Conservation (phyloP, 163 green algal genomes). For the Chlamydomonas reinhardtii region DNA sequence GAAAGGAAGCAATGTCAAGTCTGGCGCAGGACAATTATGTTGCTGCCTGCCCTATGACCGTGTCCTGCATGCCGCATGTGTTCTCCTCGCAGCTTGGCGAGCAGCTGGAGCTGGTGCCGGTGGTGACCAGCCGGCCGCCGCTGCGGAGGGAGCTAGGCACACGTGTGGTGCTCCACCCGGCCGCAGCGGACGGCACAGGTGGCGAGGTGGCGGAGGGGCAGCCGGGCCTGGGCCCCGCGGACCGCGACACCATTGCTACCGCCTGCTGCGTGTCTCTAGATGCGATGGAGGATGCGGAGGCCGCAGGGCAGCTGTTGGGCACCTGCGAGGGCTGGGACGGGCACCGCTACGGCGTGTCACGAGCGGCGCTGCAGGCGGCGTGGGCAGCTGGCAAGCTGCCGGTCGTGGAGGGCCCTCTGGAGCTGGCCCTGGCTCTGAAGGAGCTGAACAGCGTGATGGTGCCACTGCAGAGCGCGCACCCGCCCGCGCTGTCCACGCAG, state of each 20-base stretch:
- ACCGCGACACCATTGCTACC: neutral
- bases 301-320: constrained; percentile 16
- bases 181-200: constrained; percentile 25
- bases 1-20: too few species aligned
- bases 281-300: neutral
- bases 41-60: too few species aligned
- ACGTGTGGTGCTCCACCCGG: neutral
- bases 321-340: constrained; percentile 37
- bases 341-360: constrained; percentile 45
- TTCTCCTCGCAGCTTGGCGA: too few species aligned
- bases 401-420: constrained; percentile 59
- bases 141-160: constrained; percentile 17
- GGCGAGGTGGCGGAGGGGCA: constrained; percentile 21
- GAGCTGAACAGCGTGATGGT: constrained; percentile 14
- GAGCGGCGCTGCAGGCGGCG: constrained; percentile 44
- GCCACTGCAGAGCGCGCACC: neutral
- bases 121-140: constrained; percentile 54
- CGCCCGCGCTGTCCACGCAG: neutral
- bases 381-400: constrained; percentile 54
- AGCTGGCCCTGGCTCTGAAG: constrained; percentile 56
- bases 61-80: too few species aligned
- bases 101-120: constrained; percentile 50
- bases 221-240: neutral
- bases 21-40: too few species aligned
- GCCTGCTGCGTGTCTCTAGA: constrained; percentile 17